Evolutionary conservation across 441 rosid genomes (phyloP).

Genomic region (Viola pubescens): DNA sequence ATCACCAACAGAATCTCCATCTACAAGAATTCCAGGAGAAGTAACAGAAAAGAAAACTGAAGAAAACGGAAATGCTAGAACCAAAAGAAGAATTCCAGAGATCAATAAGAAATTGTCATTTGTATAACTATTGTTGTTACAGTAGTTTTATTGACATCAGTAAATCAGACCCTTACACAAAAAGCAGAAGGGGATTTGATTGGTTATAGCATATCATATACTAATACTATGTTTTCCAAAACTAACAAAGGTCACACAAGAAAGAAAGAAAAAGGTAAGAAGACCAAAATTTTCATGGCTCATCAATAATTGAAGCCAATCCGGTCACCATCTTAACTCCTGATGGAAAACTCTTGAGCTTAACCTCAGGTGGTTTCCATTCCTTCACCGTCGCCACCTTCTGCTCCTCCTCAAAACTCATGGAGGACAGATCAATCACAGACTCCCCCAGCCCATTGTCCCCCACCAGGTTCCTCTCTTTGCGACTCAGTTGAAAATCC

Average conservation of each 20-base stretch:
- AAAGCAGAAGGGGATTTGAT: slow-evolving; percentile 37
- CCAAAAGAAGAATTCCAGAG: background rate
- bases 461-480: slow-evolving; percentile 13
- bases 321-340: slow-evolving; percentile 39
- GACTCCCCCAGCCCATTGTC: slow-evolving; percentile 25
- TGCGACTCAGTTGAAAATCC: slow-evolving; percentile 4
- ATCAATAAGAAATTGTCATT: background rate
- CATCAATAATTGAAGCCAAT: slow-evolving; percentile 42
- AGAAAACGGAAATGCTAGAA: background rate
- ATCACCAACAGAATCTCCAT: too few relatives aligned
- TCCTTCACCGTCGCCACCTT: slow-evolving; percentile 15
- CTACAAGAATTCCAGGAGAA: too few relatives aligned
- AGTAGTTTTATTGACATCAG: slow-evolving; percentile 23
- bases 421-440: slow-evolving; percentile 28
- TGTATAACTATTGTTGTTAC: slow-evolving; percentile 10
- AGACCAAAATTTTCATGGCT: slow-evolving; percentile 25
- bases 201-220: slow-evolving; percentile 14
- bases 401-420: slow-evolving; percentile 24
- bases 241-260: background rate
- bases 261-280: background rate
- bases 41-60: background rate
- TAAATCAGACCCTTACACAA: slow-evolving; percentile 37
- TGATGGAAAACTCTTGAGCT: slow-evolving; percentile 31
- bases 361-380: slow-evolving; percentile 36
- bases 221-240: slow-evolving; percentile 3